Evolutionary conservation across 106 monocot species (phyloP).

Genomic region (Acorus gramineus): DNA sequence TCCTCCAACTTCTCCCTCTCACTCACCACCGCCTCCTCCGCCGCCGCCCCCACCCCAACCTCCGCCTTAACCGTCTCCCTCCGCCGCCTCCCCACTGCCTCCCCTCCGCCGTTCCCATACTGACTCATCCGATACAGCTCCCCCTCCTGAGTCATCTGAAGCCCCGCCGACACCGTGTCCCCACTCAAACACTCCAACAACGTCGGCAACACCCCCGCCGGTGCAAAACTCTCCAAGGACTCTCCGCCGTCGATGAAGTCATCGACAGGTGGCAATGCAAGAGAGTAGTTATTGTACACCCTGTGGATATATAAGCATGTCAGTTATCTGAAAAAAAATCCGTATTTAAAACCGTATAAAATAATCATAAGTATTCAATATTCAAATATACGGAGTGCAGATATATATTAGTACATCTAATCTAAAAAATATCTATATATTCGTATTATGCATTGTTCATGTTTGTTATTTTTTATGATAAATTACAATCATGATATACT

Average conservation of each 20-base stretch:
- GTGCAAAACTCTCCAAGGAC: neutral
- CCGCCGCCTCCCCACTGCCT: neutral
- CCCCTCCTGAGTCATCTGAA: constrained; percentile 1
- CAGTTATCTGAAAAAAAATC: too few relatives aligned
- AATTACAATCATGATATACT: too few relatives aligned
- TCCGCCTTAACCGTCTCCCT: neutral
- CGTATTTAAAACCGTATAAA: too few relatives aligned
- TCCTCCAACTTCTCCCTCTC: too few relatives aligned
- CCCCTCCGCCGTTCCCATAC: neutral
- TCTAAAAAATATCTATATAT: too few relatives aligned
- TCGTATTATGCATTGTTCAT: too few relatives aligned
- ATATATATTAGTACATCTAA: too few relatives aligned
- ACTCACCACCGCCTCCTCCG: too few relatives aligned
- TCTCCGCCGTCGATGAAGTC: constrained; percentile 11
- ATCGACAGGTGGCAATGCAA: constrained; percentile 16
- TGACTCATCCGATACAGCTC: neutral
- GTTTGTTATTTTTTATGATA: too few relatives aligned
- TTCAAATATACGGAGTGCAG: too few relatives aligned
- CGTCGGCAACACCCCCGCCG: neutral
- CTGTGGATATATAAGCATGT: constrained; percentile 1
- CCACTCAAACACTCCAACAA: constrained; percentile 22
- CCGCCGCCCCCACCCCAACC: too few relatives aligned
- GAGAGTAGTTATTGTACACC: constrained; percentile 14
- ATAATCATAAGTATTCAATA: too few relatives aligned
- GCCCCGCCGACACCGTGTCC: neutral